phyloP scores from a whole-genome alignment of 2,329 filamentous ascomycete species.

The Penicillium sp. region DNA sequence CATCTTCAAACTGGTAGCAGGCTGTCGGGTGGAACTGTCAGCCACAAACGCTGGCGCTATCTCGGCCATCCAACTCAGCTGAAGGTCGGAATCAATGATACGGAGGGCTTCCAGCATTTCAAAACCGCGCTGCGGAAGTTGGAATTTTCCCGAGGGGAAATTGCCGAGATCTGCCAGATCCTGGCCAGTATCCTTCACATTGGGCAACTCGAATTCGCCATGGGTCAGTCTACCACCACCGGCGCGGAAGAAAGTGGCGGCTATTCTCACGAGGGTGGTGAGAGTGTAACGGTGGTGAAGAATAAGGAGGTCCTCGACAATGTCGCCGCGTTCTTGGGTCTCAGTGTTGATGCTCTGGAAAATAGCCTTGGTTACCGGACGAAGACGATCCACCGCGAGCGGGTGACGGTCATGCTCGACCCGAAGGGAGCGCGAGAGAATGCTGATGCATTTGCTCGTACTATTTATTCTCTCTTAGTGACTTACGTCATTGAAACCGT shows the following conservation, averaged over 20 bases:
- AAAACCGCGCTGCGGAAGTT: constrained; percentile 92
- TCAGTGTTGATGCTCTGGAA: constrained; percentile 78
- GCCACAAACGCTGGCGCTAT: constrained; percentile 90
- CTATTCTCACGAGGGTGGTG: constrained; percentile 91
- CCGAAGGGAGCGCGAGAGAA: constrained; percentile 85
- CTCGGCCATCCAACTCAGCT: constrained; percentile 94
- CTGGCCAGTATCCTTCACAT: constrained; percentile 94
- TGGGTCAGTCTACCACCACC: constrained; percentile 73
- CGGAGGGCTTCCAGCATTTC: constrained; percentile 94
- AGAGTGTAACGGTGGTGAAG: constrained; percentile 80
- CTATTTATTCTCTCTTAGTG: constrained; percentile 88
- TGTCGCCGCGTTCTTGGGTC: constrained; percentile 90
- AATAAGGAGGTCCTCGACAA: constrained; percentile 88
- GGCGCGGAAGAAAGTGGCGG: constrained; percentile 89
- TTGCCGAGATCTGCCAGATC: constrained; percentile 95
- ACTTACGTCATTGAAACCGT: constrained; percentile 91
- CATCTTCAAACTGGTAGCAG: constrained; percentile 47
- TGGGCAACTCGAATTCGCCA: constrained; percentile 92
- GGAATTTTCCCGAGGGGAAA: constrained; percentile 88
- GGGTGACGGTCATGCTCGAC: constrained; percentile 98
- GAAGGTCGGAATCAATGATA: constrained; percentile 94
- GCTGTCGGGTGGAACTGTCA: constrained; percentile 53
- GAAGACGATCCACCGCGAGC: constrained; percentile 91
- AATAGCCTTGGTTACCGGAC: constrained; percentile 91
- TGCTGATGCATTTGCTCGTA: constrained; percentile 89